Percentiles rank a stretch among this genome's conserved stretches.
Evolutionary conservation across 331 rosid species (phyloP).

Genomic region (Prunus yedoensis): DNA sequence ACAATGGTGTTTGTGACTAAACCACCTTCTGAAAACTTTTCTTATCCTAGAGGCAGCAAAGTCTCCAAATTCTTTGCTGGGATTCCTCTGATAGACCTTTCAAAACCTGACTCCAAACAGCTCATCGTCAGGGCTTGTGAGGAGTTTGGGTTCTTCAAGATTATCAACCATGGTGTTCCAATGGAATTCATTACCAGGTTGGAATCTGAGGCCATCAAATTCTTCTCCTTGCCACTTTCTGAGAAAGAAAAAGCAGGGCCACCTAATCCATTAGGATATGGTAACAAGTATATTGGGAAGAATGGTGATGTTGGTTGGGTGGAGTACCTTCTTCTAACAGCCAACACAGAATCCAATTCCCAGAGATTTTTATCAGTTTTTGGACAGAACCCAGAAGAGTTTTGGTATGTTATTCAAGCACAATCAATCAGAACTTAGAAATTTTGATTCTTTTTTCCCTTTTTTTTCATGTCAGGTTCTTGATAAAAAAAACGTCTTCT

Average conservation of each 20-base stretch:
- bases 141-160: conserved; percentile 89
- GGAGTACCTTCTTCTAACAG: conserved; percentile 75
- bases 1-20: conserved; percentile 56
- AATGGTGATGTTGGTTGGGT: conserved; percentile 87
- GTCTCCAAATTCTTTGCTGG: conserved; percentile 32
- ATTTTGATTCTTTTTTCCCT: not conserved
- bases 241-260: conserved; percentile 79
- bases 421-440: not conserved
- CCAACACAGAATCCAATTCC: conserved; percentile 47
- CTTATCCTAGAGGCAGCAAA: conserved; percentile 40
- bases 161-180: conserved; percentile 82
- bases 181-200: conserved; percentile 59
- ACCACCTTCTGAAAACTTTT: conserved; percentile 41
- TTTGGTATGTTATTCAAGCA: conserved; percentile 45
- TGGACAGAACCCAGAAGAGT: conserved; percentile 47
- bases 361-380: conserved; percentile 28
- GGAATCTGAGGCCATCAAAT: conserved; percentile 65
- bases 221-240: conserved; percentile 68
- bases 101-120: conserved; percentile 62
- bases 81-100: conserved; percentile 81
- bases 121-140: conserved; percentile 86
- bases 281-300: conserved; percentile 66
- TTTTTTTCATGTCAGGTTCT: not conserved
- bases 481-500: not conserved
- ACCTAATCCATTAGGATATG: conserved; percentile 75